A percentile compares a stretch with the other conserved stretches of the same genome.
Evolutionary conservation across 257 asterid genomes (phyloP).

Genomic region (Rhazya stricta): DNA sequence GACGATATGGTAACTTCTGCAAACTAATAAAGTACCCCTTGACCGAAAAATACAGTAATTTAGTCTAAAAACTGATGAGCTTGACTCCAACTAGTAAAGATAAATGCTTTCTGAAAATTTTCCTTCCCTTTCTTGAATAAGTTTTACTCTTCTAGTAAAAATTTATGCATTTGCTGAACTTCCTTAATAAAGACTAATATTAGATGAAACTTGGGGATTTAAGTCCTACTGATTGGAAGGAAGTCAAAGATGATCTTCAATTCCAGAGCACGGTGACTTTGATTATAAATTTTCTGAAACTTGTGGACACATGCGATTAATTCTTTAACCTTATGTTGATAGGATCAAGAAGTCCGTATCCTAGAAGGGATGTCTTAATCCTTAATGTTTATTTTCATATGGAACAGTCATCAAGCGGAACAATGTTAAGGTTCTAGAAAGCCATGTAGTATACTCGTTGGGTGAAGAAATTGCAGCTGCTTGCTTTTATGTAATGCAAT

Average conservation of each 20-base stretch:
- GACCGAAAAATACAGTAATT: neutral
- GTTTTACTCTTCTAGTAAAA: too few species aligned
- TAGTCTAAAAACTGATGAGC: neutral
- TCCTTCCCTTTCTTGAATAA: too few species aligned
- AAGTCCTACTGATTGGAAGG: neutral
- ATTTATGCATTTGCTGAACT: too few species aligned
- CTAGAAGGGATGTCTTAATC: neutral
- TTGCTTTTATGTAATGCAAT: conserved; percentile 49
- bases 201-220: neutral
- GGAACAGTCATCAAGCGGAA: conserved; percentile 42
- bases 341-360: neutral
- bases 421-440: conserved; percentile 52
- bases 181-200: neutral
- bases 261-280: neutral
- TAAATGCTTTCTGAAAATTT: too few species aligned
- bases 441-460: conserved; percentile 44
- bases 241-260: neutral
- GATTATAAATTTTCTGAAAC: neutral
- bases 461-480: conserved; percentile 46
- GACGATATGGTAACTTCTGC: neutral
- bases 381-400: neutral
- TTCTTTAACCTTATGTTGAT: neutral
- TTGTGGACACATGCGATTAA: neutral
- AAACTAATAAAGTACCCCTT: neutral
- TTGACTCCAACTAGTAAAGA: too few species aligned